Conservation (phyloP, 192 early-diverging fungal species). For the Globomyces pollinis-pini region DNA sequence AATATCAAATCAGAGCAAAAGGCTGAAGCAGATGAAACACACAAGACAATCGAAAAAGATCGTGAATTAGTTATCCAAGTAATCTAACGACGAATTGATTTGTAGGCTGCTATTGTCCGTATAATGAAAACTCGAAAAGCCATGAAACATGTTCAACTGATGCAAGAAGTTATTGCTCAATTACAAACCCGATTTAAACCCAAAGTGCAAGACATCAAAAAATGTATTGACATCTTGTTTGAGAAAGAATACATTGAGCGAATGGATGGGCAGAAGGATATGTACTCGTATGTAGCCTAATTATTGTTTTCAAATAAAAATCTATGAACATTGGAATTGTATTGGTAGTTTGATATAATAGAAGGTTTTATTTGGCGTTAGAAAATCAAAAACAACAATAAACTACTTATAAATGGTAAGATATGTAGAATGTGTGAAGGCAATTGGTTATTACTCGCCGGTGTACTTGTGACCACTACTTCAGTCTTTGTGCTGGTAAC, state of each 20-base stretch:
- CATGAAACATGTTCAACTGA: conserved; percentile 73
- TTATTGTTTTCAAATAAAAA: neutral
- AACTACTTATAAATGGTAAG: too few species aligned
- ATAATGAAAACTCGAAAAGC: conserved; percentile 98
- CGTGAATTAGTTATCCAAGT: conserved; percentile 89
- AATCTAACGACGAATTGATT: conserved; percentile 2
- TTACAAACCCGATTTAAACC: conserved; percentile 86
- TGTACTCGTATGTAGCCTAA: conserved; percentile 72
- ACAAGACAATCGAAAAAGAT: conserved; percentile 87
- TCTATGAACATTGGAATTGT: too few species aligned
- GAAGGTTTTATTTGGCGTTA: too few species aligned
- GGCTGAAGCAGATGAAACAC: conserved; percentile 82
- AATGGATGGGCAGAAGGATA: conserved; percentile 69
- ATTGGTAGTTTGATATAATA: conserved; percentile 3
- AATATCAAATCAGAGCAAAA: conserved; percentile 84
- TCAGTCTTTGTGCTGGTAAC: too few species aligned
- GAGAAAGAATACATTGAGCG: conserved; percentile 92
- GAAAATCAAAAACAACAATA: too few species aligned
- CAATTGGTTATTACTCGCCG: too few species aligned
- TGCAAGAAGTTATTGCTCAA: conserved; percentile 84
- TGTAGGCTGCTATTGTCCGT: conserved; percentile 91
- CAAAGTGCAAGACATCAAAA: conserved; percentile 83
- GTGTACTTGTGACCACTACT: too few species aligned
- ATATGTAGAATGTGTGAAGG: too few species aligned
- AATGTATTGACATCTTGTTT: conserved; percentile 88